Evolutionary conservation across 257 asterid genomes (phyloP).

Genomic region (Thymus quinquecostatus): DNA sequence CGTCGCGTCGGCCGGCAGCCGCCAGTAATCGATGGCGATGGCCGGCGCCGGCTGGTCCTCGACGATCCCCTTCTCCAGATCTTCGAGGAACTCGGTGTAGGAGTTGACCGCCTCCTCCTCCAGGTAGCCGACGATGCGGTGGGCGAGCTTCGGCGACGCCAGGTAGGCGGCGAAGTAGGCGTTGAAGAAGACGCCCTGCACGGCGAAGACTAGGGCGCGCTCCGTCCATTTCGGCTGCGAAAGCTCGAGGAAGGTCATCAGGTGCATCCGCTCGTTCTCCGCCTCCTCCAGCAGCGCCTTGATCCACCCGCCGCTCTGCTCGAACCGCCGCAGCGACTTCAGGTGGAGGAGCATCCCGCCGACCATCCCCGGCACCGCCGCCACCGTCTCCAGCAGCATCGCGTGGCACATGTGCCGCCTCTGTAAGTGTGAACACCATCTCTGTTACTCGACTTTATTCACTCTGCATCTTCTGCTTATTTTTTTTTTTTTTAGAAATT

Average conservation of each 20-base stretch:
- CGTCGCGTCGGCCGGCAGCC: conserved; percentile 50
- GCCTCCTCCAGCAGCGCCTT: conserved; percentile 75
- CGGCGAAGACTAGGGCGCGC: conserved; percentile 56
- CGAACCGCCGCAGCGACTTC: conserved; percentile 65
- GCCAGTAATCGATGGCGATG: conserved; percentile 72
- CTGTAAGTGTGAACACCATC: conserved; percentile 31
- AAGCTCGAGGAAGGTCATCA: conserved; percentile 66
- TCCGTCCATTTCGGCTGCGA: conserved; percentile 65
- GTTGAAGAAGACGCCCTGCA: conserved; percentile 66
- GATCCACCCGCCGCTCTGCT: conserved; percentile 82
- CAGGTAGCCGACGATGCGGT: conserved; percentile 57
- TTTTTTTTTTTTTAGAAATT: no score
- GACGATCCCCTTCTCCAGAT: conserved; percentile 53
- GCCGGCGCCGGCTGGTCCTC: conserved; percentile 71
- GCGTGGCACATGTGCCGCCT: conserved; percentile 77
- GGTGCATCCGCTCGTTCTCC: conserved; percentile 74
- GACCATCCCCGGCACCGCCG: conserved; percentile 82
- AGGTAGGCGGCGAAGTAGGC: conserved; percentile 59
- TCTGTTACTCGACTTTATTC: no score
- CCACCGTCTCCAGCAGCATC: conserved; percentile 76
- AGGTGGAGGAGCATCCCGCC: conserved; percentile 73
- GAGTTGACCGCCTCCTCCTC: conserved; percentile 78
- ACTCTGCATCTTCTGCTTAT: no score
- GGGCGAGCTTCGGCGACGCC: conserved; percentile 62
- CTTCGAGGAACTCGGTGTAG: conserved; percentile 62